These are phyloP conservation scores for Rosa multiflora DNA, from an alignment of 306 rosid species.

Conservation along the genomic window DNA sequence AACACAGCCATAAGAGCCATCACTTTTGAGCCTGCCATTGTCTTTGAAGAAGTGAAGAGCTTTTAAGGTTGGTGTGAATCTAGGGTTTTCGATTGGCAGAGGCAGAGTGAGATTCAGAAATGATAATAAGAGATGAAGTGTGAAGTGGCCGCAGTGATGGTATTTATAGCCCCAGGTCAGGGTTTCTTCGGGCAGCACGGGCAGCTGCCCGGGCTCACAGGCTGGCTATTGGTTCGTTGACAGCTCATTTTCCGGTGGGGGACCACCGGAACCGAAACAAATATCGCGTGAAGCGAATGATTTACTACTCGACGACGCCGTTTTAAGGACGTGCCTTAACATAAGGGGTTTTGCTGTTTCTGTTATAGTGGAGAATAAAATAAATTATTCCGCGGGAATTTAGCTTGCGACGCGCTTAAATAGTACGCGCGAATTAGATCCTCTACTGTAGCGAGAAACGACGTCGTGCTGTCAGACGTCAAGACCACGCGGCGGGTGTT, in stretches of 20 bases:
- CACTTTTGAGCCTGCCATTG: constrained; percentile 64
- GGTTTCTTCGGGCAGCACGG: constrained; percentile 48
- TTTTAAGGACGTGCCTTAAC: background rate
- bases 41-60: background rate
- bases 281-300: background rate
- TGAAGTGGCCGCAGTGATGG: background rate
- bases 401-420: background rate
- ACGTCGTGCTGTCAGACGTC: background rate
- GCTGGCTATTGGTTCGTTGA: constrained; percentile 47
- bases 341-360: background rate
- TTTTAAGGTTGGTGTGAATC: background rate
- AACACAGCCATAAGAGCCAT: constrained; percentile 44
- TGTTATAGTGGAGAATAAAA: background rate
- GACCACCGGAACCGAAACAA: background rate
- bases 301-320: background rate
- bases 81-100: constrained; percentile 26
- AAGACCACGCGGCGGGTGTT: background rate
- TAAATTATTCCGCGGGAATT: background rate
- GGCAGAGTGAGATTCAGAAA: background rate
- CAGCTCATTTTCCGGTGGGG: constrained; percentile 41
- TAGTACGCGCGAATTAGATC: background rate
- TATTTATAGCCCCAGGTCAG: constrained; percentile 36
- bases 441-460: background rate
- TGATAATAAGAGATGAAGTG: background rate
- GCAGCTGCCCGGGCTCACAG: constrained; percentile 62